phyloP scores from a whole-genome alignment of 2,329 filamentous ascomycete genomes.

The Xylariaceae sp. region DNA sequence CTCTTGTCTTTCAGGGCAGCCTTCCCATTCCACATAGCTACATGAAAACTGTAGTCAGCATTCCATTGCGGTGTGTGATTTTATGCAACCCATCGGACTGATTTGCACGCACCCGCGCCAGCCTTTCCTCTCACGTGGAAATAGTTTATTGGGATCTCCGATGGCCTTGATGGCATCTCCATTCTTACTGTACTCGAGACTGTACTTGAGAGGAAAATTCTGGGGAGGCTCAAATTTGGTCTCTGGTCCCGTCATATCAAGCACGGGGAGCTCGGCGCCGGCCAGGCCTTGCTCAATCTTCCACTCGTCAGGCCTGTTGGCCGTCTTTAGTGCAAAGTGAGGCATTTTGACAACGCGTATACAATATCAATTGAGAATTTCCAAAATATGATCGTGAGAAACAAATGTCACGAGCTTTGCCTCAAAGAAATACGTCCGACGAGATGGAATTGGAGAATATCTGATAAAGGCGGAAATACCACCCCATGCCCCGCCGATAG shows the following conservation, averaged over 20 bases:
- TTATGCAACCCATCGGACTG: too few relatives aligned
- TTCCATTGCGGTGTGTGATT: too few relatives aligned
- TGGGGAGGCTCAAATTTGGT: neutral
- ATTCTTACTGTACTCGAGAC: neutral
- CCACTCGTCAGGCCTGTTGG: neutral
- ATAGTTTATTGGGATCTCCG: neutral
- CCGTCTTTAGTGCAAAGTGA: neutral
- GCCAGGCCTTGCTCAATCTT: neutral
- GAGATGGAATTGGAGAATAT: too few relatives aligned
- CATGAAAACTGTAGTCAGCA: conserved; percentile 22
- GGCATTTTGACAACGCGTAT: neutral
- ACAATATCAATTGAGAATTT: too few relatives aligned
- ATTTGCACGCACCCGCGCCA: neutral
- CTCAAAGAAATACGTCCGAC: too few relatives aligned
- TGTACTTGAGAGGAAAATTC: neutral
- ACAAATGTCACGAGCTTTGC: too few relatives aligned
- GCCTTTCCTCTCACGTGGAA: neutral
- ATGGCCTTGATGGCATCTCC: neutral
- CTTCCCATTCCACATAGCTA: conserved; percentile 65
- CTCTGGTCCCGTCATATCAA: neutral
- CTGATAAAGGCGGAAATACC: too few relatives aligned
- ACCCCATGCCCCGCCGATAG: too few relatives aligned
- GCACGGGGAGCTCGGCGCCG: neutral
- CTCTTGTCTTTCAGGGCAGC: conserved; percentile 64
- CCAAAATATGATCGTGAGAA: too few relatives aligned